Percentiles rank a stretch among this genome's conserved stretches.
These are phyloP conservation scores for Magnusiomyces suaveolens DNA, from an alignment of 1,139 yeast genomes.

Conservation along the genomic window DNA sequence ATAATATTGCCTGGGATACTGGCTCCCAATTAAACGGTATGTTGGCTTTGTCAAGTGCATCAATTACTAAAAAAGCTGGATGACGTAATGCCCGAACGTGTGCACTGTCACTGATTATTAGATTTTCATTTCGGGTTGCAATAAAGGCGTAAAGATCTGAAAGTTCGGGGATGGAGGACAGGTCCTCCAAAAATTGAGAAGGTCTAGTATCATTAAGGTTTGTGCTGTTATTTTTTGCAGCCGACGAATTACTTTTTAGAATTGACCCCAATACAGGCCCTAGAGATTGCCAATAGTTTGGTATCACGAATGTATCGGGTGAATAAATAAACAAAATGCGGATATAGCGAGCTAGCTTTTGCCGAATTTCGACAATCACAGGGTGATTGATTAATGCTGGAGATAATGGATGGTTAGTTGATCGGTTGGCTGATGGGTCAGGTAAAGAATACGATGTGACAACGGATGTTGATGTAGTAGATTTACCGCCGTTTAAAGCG, in stretches of 20 bases:
- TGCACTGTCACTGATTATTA: slow-evolving; percentile 23
- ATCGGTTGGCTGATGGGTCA: not conserved
- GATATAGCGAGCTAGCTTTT: slow-evolving; percentile 15
- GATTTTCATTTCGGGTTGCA: slow-evolving; percentile 25
- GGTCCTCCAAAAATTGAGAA: not conserved
- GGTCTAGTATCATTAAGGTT: slow-evolving; percentile 3
- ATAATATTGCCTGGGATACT: slow-evolving; percentile 19
- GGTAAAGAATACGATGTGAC: not conserved
- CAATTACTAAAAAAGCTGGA: slow-evolving; percentile 17
- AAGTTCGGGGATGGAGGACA: not conserved
- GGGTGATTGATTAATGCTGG: slow-evolving; percentile 8
- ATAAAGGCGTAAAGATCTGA: slow-evolving; percentile 22
- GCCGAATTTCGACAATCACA: slow-evolving; percentile 6
- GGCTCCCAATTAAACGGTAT: slow-evolving; percentile 19
- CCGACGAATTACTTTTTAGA: slow-evolving; percentile 20
- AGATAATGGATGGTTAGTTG: slow-evolving; percentile 8
- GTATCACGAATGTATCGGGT: slow-evolving; percentile 66
- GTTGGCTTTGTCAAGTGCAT: slow-evolving; percentile 18
- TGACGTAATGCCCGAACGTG: slow-evolving; percentile 19
- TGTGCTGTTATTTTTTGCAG: not conserved
- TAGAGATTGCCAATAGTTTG: slow-evolving; percentile 58
- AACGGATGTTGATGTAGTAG: not conserved
- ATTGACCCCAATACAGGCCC: slow-evolving; percentile 44
- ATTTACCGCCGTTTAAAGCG: slow-evolving; percentile 14
- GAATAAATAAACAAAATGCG: slow-evolving; percentile 42